Evolutionary conservation across 1,139 yeast genomes (phyloP).

Genomic region (Debaryomyces singareniensis): DNA sequence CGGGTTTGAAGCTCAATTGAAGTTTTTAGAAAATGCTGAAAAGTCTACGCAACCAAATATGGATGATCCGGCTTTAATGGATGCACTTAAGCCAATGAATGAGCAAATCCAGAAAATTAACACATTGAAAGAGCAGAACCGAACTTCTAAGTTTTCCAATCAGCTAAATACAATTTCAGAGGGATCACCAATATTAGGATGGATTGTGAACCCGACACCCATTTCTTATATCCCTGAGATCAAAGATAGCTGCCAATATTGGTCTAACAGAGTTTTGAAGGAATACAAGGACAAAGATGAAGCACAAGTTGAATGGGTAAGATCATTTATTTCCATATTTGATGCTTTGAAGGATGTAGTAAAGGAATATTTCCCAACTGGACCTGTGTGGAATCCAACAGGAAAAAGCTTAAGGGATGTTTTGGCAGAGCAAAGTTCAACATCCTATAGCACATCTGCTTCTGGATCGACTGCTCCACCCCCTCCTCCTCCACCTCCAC

Average conservation of each 20-base stretch:
- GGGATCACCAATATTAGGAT: constrained; percentile 84
- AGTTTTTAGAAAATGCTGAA: constrained; percentile 54
- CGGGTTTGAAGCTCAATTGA: constrained; percentile 57
- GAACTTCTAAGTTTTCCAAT: constrained; percentile 57
- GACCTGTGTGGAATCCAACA: constrained; percentile 60
- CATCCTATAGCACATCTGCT: constrained; percentile 17
- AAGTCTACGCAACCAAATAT: constrained; percentile 60
- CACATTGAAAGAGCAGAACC: constrained; percentile 65
- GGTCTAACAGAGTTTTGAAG: constrained; percentile 86
- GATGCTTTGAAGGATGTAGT: constrained; percentile 68
- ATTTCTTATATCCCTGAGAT: constrained; percentile 72
- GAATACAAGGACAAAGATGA: constrained; percentile 70
- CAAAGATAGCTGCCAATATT: constrained; percentile 88
- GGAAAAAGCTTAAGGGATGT: constrained; percentile 43
- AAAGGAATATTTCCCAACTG: constrained; percentile 73
- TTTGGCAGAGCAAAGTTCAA: constrained; percentile 12
- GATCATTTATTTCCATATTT: constrained; percentile 53
- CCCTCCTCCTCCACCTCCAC: constrained; percentile 76
- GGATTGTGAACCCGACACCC: constrained; percentile 76
- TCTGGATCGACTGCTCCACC: constrained; percentile 26
- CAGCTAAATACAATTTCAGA: constrained; percentile 82
- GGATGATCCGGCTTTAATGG: constrained; percentile 46
- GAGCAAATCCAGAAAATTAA: constrained; percentile 51
- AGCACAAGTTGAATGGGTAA: constrained; percentile 75
- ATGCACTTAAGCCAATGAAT: constrained; percentile 65